Evolutionary conservation across 1,284 basidiomycete species (phyloP), one percentile per base, ranked within the genome.

Genomic region (Neotropicomus parvogracilis): DNA sequence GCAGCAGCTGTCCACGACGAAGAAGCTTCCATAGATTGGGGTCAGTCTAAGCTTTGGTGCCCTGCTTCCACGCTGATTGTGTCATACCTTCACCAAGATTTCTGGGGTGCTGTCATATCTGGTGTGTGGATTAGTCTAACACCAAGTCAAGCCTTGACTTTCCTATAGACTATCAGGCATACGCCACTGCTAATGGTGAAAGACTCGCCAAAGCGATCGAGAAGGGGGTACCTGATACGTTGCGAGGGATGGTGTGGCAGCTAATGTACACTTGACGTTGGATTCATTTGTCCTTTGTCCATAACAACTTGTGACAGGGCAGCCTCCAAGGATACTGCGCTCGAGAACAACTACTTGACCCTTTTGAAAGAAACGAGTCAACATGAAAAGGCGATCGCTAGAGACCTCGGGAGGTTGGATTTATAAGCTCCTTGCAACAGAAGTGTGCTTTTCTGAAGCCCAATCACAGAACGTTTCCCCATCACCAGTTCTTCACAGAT

Each of bases 231-330:
- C 97, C 95, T 1, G 74, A 83, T 31, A 80, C 85, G 0, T 68
- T 93, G 33, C 81, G 95, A 39, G 95, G 95, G 19, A 95, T 97
- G 84, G 87, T 97, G 71, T 99, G 95, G 95, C 95, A 99, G 67
- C 78, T 98, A 66, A 97, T 99, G 94, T 92, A 73, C 57, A 63
- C 64, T 47, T 50, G 40, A 49, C 31, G 43, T 50, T 11, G 20
- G 40, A 46, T 48, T 31, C 40, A 20, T 36, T 44, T 54, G 41
- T 40, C 33, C 37, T 19, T 36, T 6, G 31, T 52, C 55, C 32
- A 56, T 55, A 24, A 44, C 19, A 8, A n/a, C 37, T 43, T 45
- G 41, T 50, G 58, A 28, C 53, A 88, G 84, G 84, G 81, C 88
- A 42, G 91, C 88, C 24, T 91, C 91, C 6, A 97, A 99, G 70